Evolutionary conservation across 2,329 filamentous ascomycete genomes (phyloP), one percentile per base, ranked within the genome.

Genomic region (Pseudocercospora eumusae): DNA sequence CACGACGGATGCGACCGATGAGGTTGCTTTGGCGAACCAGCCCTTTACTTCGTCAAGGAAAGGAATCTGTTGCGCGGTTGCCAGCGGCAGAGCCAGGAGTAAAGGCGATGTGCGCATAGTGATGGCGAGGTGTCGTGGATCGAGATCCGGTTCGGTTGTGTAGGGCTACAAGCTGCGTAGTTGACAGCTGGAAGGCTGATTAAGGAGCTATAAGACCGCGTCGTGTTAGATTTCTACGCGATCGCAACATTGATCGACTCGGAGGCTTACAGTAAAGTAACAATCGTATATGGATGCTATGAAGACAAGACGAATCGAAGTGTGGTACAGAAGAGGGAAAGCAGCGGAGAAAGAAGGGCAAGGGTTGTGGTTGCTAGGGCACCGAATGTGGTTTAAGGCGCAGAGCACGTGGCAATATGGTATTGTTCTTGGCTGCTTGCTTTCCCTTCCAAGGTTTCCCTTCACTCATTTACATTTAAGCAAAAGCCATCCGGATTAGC

Each of bases 31-130:
- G 71, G 78, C 80, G 68, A 82, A 78, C 73, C 79, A 84, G 63
- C 80, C 80, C 70, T 82, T 82, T 58, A 84, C 75, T 74, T 86
- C 85, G 72, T 86, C 84, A 65, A 90, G 77, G 70, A 90, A 77
- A 33, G 85, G 84, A 44, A 83, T 74, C 73, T 88, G 85, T 73
- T 86, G 81, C 54, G 84, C 84, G 65, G 76, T 69, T 25, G 79
- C 75, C 55, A 81, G 74, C 64, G 83, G 81, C 49, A 82, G 77
- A 75, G 80, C 77, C 70, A 86, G 75, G 53, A 83, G 71, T 66
- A 84, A 72, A 60, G 82, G 70, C 59, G 81, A 79, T 75, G 84
- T 75, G 77, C 82, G 83, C 84, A 86, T 82, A 18, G 21, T 56
- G 56, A 25, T 42, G 53, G 18, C 42, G 36, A 28, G 47, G 15